Evolutionary conservation across 768 basidiomycete species (phyloP).

Genomic region (Kwoniella sp.): DNA sequence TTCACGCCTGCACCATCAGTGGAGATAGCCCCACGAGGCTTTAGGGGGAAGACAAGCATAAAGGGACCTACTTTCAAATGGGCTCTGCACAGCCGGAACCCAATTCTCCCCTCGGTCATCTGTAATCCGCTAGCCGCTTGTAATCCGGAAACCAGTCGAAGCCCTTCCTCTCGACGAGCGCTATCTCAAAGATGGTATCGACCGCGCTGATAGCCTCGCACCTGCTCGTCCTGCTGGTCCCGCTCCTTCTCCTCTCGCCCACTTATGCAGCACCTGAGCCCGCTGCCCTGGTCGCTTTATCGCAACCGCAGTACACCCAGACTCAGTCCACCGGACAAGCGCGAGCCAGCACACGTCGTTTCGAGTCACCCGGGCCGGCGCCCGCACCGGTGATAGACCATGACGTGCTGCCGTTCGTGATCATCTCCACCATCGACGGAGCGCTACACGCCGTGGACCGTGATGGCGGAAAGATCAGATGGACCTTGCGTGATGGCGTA

Average conservation of each 20-base stretch:
- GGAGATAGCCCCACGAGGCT: no score
- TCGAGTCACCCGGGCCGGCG: background rate
- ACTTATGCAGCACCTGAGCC: conserved; percentile 25
- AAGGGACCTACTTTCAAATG: no score
- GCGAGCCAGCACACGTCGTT: background rate
- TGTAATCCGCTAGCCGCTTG: background rate
- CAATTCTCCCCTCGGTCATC: background rate
- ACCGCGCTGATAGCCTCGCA: conserved; percentile 16
- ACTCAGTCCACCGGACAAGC: background rate
- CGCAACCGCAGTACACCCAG: conserved; percentile 8
- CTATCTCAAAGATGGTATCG: no score
- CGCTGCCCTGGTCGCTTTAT: conserved; percentile 35
- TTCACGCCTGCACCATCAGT: no score
- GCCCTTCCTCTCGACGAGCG: no score
- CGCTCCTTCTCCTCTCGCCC: conserved; percentile 21
- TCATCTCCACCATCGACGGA: conserved; percentile 90
- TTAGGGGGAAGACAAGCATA: no score
- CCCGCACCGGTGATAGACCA: conserved; percentile 52
- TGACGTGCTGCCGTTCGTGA: conserved; percentile 72
- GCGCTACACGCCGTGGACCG: conserved; percentile 90
- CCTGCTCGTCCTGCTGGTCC: conserved; percentile 22
- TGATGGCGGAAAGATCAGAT: conserved; percentile 71
- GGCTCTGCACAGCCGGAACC: background rate
- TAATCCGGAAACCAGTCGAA: no score
- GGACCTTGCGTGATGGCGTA: conserved; percentile 72